phyloP scores from a whole-genome alignment of 768 basidiomycete species.

The Goffeauzyma gilvescens region DNA sequence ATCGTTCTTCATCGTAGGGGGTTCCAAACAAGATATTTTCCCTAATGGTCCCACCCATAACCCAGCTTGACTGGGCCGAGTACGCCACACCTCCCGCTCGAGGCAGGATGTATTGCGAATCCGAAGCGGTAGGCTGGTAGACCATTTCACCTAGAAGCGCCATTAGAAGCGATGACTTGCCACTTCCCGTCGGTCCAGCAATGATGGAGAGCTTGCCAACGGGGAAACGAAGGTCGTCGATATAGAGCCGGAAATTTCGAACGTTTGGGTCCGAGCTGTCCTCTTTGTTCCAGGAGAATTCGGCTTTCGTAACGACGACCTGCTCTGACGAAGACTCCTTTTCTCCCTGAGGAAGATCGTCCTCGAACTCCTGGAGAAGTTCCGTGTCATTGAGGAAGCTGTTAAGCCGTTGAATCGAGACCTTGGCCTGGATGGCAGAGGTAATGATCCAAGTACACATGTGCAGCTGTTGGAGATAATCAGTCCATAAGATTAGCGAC shows the following conservation, averaged over 20 bases:
- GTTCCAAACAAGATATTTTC: conserved; percentile 41
- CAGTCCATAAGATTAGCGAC: no score
- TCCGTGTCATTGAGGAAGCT: conserved; percentile 36
- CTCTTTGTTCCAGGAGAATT: conserved; percentile 36
- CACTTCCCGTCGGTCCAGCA: conserved; percentile 33
- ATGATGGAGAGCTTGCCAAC: conserved; percentile 33
- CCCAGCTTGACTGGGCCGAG: conserved; percentile 70
- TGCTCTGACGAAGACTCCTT: background rate
- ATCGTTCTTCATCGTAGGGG: conserved; percentile 35
- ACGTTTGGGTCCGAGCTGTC: background rate
- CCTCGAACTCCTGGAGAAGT: conserved; percentile 26
- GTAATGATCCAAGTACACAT: background rate
- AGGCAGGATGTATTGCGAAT: conserved; percentile 54
- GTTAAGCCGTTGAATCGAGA: conserved; percentile 46
- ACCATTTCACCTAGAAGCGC: conserved; percentile 35
- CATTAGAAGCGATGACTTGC: conserved; percentile 21
- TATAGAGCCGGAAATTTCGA: conserved; percentile 26
- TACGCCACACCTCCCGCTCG: conserved; percentile 52
- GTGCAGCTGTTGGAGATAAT: no score
- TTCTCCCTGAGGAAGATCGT: conserved; percentile 8
- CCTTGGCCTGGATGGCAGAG: conserved; percentile 41
- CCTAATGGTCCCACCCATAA: conserved; percentile 46
- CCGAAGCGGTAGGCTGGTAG: conserved; percentile 29
- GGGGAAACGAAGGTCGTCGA: conserved; percentile 31
- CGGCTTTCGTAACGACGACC: conserved; percentile 14